Percentiles rank a stretch among this genome's conserved stretches.
phyloP scores from a whole-genome alignment of 371 early-diverging fungal species.

The Mucor velutinosus region DNA sequence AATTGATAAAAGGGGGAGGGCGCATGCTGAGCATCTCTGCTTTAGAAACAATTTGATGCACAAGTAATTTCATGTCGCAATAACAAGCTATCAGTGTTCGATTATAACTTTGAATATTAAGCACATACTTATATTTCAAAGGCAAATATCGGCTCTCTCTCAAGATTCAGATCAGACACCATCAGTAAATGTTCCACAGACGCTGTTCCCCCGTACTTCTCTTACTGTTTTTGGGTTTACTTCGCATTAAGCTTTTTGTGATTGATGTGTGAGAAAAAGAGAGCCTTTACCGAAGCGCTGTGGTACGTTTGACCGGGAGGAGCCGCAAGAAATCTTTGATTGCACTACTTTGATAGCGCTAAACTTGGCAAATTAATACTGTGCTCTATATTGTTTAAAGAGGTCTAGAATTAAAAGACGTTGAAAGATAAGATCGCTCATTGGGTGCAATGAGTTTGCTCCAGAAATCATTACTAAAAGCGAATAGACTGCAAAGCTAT shows the following conservation, averaged over 20 bases:
- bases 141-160: neutral
- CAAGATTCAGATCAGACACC: neutral
- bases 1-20: no score
- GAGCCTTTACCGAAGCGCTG: neutral
- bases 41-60: no score
- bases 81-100: neutral
- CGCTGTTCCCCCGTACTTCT: neutral
- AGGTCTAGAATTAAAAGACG: neutral
- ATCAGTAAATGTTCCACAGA: neutral
- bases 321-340: conserved; percentile 1
- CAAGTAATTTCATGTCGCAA: no score
- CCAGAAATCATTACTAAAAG: neutral
- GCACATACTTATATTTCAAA: no score
- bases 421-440: neutral
- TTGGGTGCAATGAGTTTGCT: neutral
- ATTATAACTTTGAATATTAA: neutral
- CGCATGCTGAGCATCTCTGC: no score
- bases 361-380: neutral
- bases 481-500: neutral
- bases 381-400: neutral
- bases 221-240: neutral
- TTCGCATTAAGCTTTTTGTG: neutral
- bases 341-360: conserved; percentile 8
- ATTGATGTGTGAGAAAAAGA: conserved; percentile 6
- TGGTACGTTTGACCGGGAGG: conserved; percentile 3